Percentiles rank a stretch among this genome's conserved stretches.
Conservation (phyloP, 2,329 filamentous ascomycete genomes). For the Septoria linicola region DNA sequence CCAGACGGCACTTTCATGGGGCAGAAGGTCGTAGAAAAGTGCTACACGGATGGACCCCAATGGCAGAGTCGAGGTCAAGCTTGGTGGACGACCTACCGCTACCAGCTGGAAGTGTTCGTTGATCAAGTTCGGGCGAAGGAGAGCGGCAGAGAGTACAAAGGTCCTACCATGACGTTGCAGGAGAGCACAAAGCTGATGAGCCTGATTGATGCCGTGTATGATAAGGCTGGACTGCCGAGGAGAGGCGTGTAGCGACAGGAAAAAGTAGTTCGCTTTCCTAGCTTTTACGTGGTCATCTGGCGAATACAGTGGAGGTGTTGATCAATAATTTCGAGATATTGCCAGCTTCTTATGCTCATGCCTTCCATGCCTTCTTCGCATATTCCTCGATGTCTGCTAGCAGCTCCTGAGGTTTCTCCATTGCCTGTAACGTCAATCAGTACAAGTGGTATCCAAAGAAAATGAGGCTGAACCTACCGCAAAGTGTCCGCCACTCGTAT, state of each 20-base stretch:
- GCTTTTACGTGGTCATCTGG: too few relatives aligned
- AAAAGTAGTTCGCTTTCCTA: too few relatives aligned
- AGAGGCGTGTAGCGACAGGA: conserved; percentile 16
- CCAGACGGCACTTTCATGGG: conserved; percentile 2
- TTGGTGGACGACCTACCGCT: conserved; percentile 40
- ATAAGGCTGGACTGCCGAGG: conserved; percentile 31
- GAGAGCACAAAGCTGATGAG: conserved; percentile 41
- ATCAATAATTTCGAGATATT: too few relatives aligned
- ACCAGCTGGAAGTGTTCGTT: conserved; percentile 41
- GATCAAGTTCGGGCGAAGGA: conserved; percentile 35
- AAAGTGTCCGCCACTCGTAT: conserved; percentile 44
- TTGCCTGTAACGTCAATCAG: conserved; percentile 29
- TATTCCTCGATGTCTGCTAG: conserved; percentile 39
- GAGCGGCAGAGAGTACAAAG: conserved; percentile 9
- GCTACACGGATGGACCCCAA: conserved; percentile 14
- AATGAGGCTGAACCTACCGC: conserved; percentile 22
- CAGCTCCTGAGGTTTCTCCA: conserved; percentile 38
- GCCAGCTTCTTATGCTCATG: conserved; percentile 1
- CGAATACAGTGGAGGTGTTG: too few relatives aligned
- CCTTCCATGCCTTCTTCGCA: conserved; percentile 35
- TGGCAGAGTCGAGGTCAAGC: conserved; percentile 27
- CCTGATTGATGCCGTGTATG: conserved; percentile 39
- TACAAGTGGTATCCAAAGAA: neutral
- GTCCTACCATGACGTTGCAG: conserved; percentile 34
- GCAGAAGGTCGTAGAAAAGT: conserved; percentile 12